Percentiles rank a stretch among this genome's conserved stretches.
These are phyloP conservation scores for Poa annua DNA, from an alignment of 176 grass and related monocot genomes.

Conservation along the genomic window DNA sequence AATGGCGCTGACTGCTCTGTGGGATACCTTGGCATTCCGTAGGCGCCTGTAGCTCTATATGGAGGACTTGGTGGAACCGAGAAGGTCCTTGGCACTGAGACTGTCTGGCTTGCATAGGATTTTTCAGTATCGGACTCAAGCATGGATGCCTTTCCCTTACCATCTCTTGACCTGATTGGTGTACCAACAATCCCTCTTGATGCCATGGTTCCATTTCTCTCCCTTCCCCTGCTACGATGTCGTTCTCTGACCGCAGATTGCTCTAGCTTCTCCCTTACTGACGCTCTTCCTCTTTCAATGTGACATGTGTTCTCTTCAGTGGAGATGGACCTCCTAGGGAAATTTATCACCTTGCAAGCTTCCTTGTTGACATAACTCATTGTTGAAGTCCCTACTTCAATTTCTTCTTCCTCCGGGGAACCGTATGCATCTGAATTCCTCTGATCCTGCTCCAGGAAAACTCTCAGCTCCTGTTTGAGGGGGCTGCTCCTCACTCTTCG, in stretches of 20 bases:
- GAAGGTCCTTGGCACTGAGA: conserved; percentile 33
- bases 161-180: conserved; percentile 36
- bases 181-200: conserved; percentile 32
- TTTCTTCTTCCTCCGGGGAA: conserved; percentile 34
- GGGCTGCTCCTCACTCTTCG: conserved; percentile 51
- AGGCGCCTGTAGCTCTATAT: conserved; percentile 32
- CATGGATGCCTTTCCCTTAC: conserved; percentile 20
- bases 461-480: conserved; percentile 75
- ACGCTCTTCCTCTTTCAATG: conserved; percentile 31
- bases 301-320: conserved; percentile 36
- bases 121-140: conserved; percentile 38
- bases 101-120: conserved; percentile 36
- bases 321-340: conserved; percentile 39
- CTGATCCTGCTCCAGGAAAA: conserved; percentile 82
- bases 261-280: conserved; percentile 58
- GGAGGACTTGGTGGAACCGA: conserved; percentile 56
- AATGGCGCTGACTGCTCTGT: conserved; percentile 19
- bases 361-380: conserved; percentile 36
- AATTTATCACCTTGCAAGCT: conserved; percentile 42
- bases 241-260: conserved; percentile 45
- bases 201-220: conserved; percentile 31
- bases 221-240: conserved; percentile 31
- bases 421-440: conserved; percentile 57
- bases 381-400: conserved; percentile 36
- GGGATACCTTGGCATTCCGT: conserved; percentile 25